These are phyloP conservation scores for Pseudocercospora ulei DNA, from an alignment of 2,329 filamentous ascomycete genomes.

Conservation along the genomic window DNA sequence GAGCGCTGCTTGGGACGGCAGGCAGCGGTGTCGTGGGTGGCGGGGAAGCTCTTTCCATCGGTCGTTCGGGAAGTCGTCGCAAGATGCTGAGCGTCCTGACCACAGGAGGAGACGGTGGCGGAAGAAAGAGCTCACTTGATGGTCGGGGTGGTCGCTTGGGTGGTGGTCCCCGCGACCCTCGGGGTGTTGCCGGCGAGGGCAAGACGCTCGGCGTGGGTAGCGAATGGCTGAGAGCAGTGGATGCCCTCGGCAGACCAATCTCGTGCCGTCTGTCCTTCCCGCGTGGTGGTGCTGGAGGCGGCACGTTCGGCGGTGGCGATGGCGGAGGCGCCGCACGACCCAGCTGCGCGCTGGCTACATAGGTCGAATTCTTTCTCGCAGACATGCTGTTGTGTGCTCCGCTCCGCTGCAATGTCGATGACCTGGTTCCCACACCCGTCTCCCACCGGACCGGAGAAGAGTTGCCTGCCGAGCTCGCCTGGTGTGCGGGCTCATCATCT, in stretches of 20 bases:
- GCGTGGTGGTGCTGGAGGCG: conserved; percentile 5
- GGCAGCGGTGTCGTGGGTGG: conserved; percentile 16
- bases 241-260: conserved; percentile 3
- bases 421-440: not conserved
- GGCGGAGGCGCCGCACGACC: conserved; percentile 5
- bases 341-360: not conserved
- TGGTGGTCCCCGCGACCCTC: conserved; percentile 9
- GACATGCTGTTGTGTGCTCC: conserved; percentile 9
- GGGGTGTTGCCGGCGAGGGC: not conserved
- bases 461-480: not conserved
- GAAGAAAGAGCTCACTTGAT: conserved; percentile 19
- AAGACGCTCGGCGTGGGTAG: conserved; percentile 4
- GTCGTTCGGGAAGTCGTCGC: not conserved
- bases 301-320: conserved; percentile 8
- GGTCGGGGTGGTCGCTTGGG: conserved; percentile 24
- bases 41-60: conserved; percentile 7
- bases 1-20: conserved; percentile 19
- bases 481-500: not conserved
- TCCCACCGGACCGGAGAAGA: not conserved
- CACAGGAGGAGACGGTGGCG: conserved; percentile 4
- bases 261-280: conserved; percentile 1
- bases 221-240: conserved; percentile 4
- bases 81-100: not conserved
- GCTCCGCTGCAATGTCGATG: not conserved
- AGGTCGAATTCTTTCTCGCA: conserved; percentile 4